Percentiles rank a stretch among this genome's conserved stretches.
phyloP scores from a whole-genome alignment of 768 basidiomycete species.

The Leccinum fibrillosum region DNA sequence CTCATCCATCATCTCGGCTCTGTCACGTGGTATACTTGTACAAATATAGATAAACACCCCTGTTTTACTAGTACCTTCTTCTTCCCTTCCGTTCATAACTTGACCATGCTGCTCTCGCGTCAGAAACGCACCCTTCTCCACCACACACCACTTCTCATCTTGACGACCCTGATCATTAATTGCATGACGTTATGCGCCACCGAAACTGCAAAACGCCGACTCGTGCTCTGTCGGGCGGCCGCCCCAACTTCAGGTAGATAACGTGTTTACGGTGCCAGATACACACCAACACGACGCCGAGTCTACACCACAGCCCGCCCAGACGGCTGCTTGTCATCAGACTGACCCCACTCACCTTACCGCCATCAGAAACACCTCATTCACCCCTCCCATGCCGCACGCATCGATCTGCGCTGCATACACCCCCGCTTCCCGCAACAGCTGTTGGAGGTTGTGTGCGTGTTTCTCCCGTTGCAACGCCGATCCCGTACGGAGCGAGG shows the following conservation, averaged over 20 bases:
- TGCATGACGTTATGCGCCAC: slow-evolving; percentile 93
- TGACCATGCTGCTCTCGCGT: slow-evolving; percentile 50
- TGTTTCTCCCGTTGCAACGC: slow-evolving; percentile 93
- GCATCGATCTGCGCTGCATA: slow-evolving; percentile 90
- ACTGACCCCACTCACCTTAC: slow-evolving; percentile 55
- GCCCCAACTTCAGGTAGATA: slow-evolving; percentile 60
- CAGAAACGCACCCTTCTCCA: slow-evolving; percentile 4
- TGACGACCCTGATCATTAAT: slow-evolving; percentile 76
- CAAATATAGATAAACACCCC: neutral
- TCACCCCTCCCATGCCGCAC: slow-evolving; percentile 86
- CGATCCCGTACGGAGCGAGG: slow-evolving; percentile 75
- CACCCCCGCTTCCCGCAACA: slow-evolving; percentile 84
- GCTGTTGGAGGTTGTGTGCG: slow-evolving; percentile 95
- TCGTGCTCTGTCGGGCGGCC: neutral
- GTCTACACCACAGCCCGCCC: slow-evolving; percentile 40
- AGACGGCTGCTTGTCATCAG: slow-evolving; percentile 1
- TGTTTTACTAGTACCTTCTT: neutral
- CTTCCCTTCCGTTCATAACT: slow-evolving; percentile 45
- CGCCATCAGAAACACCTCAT: slow-evolving; percentile 89
- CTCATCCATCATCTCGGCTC: neutral
- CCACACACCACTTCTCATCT: slow-evolving; percentile 45
- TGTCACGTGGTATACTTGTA: neutral
- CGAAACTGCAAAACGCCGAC: slow-evolving; percentile 41
- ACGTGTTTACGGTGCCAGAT: slow-evolving; percentile 93
- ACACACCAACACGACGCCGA: slow-evolving; percentile 80